Conservation (phyloP, 169 alveolate genomes). For the Plasmodium inui region DNA sequence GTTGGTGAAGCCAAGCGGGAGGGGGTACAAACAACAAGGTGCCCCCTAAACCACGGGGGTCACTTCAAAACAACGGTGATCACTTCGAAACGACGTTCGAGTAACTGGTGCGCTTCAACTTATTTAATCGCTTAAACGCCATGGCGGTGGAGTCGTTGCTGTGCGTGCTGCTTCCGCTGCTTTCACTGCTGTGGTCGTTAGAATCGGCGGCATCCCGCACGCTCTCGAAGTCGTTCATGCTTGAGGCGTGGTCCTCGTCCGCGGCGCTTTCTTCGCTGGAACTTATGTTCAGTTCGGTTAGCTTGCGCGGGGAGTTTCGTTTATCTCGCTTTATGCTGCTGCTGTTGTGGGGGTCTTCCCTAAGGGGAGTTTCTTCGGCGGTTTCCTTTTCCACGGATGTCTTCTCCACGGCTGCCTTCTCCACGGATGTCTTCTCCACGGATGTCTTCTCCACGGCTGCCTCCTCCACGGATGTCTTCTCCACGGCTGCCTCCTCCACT, state of each 20-base stretch:
- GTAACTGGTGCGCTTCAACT: slow-evolving; percentile 59
- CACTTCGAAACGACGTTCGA: slow-evolving; percentile 56
- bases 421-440: background rate
- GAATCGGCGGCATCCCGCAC: slow-evolving; percentile 2
- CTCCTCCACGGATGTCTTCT: background rate
- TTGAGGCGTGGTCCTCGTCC: background rate
- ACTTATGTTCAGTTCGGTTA: slow-evolving; percentile 16
- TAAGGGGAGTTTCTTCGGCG: background rate
- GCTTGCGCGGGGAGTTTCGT: background rate
- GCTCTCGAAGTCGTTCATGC: slow-evolving; percentile 48
- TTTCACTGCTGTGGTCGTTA: background rate
- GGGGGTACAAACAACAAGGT: background rate
- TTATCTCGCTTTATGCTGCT: background rate
- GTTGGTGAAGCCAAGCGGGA: background rate
- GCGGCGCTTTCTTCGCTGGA: slow-evolving; percentile 52
- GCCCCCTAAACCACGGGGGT: background rate
- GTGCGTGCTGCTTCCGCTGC: slow-evolving; percentile 20
- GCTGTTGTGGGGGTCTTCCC: background rate
- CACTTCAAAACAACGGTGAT: slow-evolving; percentile 29
- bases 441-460: background rate
- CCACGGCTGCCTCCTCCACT: background rate
- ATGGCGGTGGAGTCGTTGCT: slow-evolving; percentile 67
- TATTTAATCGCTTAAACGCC: slow-evolving; percentile 37
- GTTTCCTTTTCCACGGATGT: background rate
- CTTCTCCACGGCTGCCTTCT: background rate